Conservation (phyloP, 1,284 basidiomycete genomes). For the Puccinia horiana region DNA sequence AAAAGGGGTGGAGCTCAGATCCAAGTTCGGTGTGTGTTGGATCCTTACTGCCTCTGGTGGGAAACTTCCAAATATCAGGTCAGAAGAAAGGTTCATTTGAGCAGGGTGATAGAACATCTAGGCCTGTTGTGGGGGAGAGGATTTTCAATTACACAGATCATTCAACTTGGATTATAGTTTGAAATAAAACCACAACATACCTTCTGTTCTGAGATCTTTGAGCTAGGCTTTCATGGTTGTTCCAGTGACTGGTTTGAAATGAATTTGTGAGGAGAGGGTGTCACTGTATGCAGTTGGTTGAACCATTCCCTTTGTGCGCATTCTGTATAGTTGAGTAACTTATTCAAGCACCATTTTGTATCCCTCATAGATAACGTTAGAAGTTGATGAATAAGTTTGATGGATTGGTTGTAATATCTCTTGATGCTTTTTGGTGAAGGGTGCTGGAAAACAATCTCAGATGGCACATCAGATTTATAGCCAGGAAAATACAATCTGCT, state of each 20-base stretch:
- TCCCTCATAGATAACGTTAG: not conserved
- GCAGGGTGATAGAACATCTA: not conserved
- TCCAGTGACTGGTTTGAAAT: not conserved
- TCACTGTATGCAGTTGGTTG: not conserved
- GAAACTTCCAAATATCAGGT: not conserved
- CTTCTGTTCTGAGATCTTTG: not conserved
- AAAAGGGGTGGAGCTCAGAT: not conserved
- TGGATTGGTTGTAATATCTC: not conserved
- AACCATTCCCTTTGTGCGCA: not conserved
- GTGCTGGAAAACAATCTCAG: not conserved
- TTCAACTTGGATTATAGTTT: not conserved
- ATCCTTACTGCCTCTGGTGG: not conserved
- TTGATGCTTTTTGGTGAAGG: not conserved
- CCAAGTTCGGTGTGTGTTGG: not conserved
- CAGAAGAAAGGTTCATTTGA: constrained; percentile 13
- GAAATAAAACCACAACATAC: not conserved
- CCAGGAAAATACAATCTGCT: too few relatives aligned
- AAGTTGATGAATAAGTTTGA: not conserved
- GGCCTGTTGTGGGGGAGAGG: too few relatives aligned
- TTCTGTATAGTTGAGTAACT: not conserved
- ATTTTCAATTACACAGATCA: not conserved
- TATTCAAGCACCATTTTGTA: not conserved
- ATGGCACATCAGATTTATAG: not conserved
- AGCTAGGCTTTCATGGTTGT: not conserved
- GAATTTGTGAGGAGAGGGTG: not conserved